phyloP scores from a whole-genome alignment of 2,329 filamentous ascomycete species.

The Nemania serpens region DNA sequence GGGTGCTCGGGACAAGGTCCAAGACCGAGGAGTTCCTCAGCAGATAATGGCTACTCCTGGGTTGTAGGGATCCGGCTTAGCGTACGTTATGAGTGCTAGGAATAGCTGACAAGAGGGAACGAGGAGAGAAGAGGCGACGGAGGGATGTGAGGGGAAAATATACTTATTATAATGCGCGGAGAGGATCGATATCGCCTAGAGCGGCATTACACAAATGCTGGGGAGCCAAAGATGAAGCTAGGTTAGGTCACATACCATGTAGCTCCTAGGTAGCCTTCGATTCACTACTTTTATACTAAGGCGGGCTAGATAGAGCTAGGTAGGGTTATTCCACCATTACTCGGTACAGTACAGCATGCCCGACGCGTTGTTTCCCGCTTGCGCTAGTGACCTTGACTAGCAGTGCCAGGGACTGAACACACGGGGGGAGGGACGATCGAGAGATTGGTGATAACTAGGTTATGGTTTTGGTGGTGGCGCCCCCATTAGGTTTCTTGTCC shows the following conservation, averaged over 20 bases:
- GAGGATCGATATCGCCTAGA: slow-evolving; percentile 12
- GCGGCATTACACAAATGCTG: slow-evolving; percentile 29
- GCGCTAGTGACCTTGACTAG: slow-evolving; percentile 11
- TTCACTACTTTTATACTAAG: no score
- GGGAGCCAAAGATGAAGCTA: slow-evolving; percentile 15
- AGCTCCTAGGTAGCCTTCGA: slow-evolving; percentile 10
- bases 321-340: neutral
- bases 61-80: slow-evolving; percentile 5
- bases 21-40: slow-evolving; percentile 12
- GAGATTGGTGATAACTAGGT: slow-evolving; percentile 3
- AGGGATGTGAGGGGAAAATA: slow-evolving; percentile 18
- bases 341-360: slow-evolving; percentile 12
- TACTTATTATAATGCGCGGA: slow-evolving; percentile 18
- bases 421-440: slow-evolving; percentile 12
- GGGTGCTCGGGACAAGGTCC: slow-evolving; percentile 10
- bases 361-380: slow-evolving; percentile 15
- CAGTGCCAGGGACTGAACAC: slow-evolving; percentile 3
- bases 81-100: slow-evolving; percentile 10
- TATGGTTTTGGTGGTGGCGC: no score
- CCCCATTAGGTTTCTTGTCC: no score
- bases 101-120: slow-evolving; percentile 1
- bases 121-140: slow-evolving; percentile 12
- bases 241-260: no score
- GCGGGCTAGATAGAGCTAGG: no score
- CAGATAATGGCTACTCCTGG: neutral